Evolutionary conservation across 768 basidiomycete species (phyloP), one percentile per base, ranked within the genome.

Genomic region (Crucibulum laeve): DNA sequence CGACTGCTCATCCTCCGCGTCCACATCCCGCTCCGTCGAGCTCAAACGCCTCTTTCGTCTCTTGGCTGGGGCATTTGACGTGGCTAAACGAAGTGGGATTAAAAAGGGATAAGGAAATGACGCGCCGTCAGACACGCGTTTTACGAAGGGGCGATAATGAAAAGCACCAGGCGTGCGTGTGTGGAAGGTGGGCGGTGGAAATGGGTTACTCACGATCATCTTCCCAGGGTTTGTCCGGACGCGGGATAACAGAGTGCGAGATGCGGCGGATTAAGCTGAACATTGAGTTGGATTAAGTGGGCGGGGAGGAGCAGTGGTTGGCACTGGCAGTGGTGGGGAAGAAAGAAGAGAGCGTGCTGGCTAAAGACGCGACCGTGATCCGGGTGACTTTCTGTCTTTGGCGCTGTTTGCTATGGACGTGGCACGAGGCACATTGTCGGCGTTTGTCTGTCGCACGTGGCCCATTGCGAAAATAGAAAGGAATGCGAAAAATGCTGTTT

Each of bases 211-310:
- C 53, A 85, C 85, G 80, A 58, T 89, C 85, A 43, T 88, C 84
- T 53, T 74, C 73, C 87, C 86, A 87, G 25, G 84, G 82, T 46
- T 83, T 71, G 61, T 87, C 86, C 19, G 80, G 75, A 42, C 85
- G 77, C 21, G 82, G 80, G 52, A 86, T 76, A 17, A 86, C 70
- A 11, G 80, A 80, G 54, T 75, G 71, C 0, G 86, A 87, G 47
- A 87, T 80, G 35, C 84, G 80, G 52, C 86, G 75, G 51, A 88
- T 63, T 50, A 88, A 70, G 50, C 75, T 73, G 64, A 86, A 86
- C 86, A 88, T 84, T 3, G 19, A 10, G 13, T 3, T n/a, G n/a
- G 13, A n/a, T 2, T 32, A 15, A 10, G 28, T 32, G 28, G 28
- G 28, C 28, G 28, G 15, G 2, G 28, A 15, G 28, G 28, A 15